These are phyloP conservation scores for Colletotrichum scovillei DNA, from an alignment of 2,329 filamentous ascomycete genomes.

Conservation along the genomic window DNA sequence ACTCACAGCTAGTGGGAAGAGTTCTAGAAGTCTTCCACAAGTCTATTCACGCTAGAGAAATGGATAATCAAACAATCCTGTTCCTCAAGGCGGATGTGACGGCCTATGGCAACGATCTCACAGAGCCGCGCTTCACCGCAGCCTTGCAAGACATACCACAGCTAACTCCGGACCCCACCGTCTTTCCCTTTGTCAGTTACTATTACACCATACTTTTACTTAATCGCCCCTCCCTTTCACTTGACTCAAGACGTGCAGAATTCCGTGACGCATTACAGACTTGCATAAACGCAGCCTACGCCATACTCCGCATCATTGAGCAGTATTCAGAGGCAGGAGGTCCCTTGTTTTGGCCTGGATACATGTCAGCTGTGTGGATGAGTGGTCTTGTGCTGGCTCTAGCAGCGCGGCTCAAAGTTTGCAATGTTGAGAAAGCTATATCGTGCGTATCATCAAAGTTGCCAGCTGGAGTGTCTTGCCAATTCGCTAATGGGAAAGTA, in stretches of 20 bases:
- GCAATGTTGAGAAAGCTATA: neutral
- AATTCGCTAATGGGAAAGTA: neutral
- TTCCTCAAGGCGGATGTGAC: slow-evolving; percentile 31
- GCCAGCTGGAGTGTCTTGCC: neutral
- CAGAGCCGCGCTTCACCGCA: neutral
- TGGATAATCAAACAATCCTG: slow-evolving; percentile 12
- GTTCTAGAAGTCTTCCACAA: slow-evolving; percentile 31
- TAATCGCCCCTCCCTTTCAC: slow-evolving; percentile 48
- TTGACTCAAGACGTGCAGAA: slow-evolving; percentile 31
- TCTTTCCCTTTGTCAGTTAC: slow-evolving; percentile 38
- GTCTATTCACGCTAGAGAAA: slow-evolving; percentile 22
- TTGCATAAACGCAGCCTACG: slow-evolving; percentile 19
- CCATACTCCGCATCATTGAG: slow-evolving; percentile 14
- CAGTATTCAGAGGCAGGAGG: slow-evolving; percentile 1
- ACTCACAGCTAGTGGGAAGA: slow-evolving; percentile 19
- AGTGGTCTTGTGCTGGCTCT: slow-evolving; percentile 49
- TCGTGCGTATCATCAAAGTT: neutral
- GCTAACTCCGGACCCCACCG: slow-evolving; percentile 14
- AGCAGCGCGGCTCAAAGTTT: slow-evolving; percentile 35
- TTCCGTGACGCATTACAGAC: slow-evolving; percentile 29
- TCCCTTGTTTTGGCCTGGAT: slow-evolving; percentile 46
- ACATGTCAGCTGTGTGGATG: slow-evolving; percentile 50
- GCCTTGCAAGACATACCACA: neutral
- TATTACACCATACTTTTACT: slow-evolving; percentile 47
- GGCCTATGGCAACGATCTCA: slow-evolving; percentile 27